Conservation (phyloP, 2,329 filamentous ascomycete species). For the Aspergillus amoenus region DNA sequence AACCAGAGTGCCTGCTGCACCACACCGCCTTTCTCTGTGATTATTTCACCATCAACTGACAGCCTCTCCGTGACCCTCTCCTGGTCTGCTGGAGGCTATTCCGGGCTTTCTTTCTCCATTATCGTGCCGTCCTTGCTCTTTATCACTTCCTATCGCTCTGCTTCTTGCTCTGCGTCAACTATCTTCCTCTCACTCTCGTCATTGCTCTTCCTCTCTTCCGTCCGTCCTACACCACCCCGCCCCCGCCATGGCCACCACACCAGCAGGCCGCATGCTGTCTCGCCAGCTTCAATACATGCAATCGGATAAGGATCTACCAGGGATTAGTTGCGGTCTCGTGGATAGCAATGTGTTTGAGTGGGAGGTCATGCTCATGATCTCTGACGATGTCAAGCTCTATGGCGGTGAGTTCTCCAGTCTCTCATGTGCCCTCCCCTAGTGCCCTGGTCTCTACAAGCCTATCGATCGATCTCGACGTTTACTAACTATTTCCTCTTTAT, state of each 20-base stretch:
- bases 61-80: constrained; percentile 16
- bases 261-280: constrained; percentile 63
- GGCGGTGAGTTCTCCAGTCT: constrained; percentile 62
- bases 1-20: background rate
- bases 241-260: constrained; percentile 42
- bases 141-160: background rate
- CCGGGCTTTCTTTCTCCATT: constrained; percentile 7
- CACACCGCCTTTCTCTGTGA: constrained; percentile 11
- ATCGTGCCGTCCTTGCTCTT: constrained; percentile 8
- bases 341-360: constrained; percentile 91
- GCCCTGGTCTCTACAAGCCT: background rate
- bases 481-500: background rate
- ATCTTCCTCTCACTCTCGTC: background rate
- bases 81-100: background rate
- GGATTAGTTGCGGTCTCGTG: constrained; percentile 88
- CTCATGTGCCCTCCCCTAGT: no score
- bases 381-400: constrained; percentile 89
- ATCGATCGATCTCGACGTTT: background rate
- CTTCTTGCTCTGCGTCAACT: background rate
- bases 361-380: constrained; percentile 99
- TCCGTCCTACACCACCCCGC: constrained; percentile 1
- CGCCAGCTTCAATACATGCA: constrained; percentile 95
- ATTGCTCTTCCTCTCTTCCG: background rate
- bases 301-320: constrained; percentile 83
- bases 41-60: constrained; percentile 15